Conservation (phyloP, 192 early-diverging fungal species). For the Chytriomyces sp. region DNA sequence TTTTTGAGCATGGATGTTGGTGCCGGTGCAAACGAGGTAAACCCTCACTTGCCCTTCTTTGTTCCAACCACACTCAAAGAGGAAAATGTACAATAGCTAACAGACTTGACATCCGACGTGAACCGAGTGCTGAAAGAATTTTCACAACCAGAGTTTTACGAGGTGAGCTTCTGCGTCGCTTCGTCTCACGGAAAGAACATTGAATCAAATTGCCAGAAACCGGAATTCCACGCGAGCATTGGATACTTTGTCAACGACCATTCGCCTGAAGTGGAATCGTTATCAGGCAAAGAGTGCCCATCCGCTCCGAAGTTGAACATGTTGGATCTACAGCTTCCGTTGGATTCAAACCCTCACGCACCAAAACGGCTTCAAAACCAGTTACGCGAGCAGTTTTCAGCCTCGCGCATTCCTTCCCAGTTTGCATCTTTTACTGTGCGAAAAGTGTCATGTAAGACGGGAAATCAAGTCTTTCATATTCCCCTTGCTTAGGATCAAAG, state of each 20-base stretch:
- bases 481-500: too few relatives aligned
- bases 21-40: background rate
- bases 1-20: constrained; percentile 26
- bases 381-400: background rate
- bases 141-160: constrained; percentile 19
- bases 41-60: background rate
- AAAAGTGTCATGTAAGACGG: constrained; percentile 8
- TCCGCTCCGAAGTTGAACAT: too few relatives aligned
- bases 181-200: background rate
- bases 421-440: background rate
- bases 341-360: background rate
- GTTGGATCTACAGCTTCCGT: too few relatives aligned
- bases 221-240: constrained; percentile 16
- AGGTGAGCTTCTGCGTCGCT: background rate
- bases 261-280: background rate
- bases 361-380: background rate
- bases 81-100: background rate
- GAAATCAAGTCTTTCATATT: background rate
- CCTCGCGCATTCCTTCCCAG: background rate
- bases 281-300: too few relatives aligned
- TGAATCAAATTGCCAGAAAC: background rate
- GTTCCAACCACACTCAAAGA: background rate
- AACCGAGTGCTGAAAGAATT: background rate
- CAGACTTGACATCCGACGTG: background rate
- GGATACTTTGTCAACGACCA: constrained; percentile 4